phyloP scores from a whole-genome alignment of 208 protist species.

The Trypanosoma caninum region DNA sequence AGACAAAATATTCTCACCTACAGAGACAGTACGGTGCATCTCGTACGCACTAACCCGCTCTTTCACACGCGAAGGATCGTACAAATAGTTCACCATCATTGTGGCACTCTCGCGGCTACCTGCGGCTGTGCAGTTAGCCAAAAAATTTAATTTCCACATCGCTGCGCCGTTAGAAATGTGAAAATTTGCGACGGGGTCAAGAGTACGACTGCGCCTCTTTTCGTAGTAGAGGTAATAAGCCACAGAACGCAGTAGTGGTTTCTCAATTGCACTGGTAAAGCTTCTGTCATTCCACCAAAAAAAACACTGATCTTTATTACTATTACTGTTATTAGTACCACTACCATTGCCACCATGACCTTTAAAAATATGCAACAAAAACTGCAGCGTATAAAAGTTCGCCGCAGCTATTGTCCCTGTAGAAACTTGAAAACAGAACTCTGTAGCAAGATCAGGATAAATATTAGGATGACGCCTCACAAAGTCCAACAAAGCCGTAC shows the following conservation, averaged over 20 bases:
- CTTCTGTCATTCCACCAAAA: constrained; percentile 57
- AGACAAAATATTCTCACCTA: constrained; percentile 39
- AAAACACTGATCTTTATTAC: not conserved
- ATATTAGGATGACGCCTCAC: constrained; percentile 17
- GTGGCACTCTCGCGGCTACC: constrained; percentile 70
- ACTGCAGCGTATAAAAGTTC: constrained; percentile 23
- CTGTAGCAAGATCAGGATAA: not conserved
- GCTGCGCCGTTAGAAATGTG: constrained; percentile 86
- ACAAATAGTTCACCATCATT: constrained; percentile 90
- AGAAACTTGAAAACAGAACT: not conserved
- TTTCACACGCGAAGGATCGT: constrained; percentile 50
- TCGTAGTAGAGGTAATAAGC: constrained; percentile 63
- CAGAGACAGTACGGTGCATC: constrained; percentile 38
- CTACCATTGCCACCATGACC: not conserved
- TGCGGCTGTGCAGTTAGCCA: constrained; percentile 59
- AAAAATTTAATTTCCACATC: constrained; percentile 68
- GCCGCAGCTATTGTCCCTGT: not conserved
- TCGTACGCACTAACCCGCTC: constrained; percentile 56
- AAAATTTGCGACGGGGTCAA: constrained; percentile 86
- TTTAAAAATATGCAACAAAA: constrained; percentile 24
- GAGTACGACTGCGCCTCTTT: constrained; percentile 49
- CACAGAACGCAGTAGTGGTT: constrained; percentile 55
- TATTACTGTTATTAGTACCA: not conserved
- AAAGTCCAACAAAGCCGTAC: constrained; percentile 34
- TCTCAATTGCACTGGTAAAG: constrained; percentile 56